Conservation (phyloP, 345 rosid genomes). For the Dovyalis caffra region DNA sequence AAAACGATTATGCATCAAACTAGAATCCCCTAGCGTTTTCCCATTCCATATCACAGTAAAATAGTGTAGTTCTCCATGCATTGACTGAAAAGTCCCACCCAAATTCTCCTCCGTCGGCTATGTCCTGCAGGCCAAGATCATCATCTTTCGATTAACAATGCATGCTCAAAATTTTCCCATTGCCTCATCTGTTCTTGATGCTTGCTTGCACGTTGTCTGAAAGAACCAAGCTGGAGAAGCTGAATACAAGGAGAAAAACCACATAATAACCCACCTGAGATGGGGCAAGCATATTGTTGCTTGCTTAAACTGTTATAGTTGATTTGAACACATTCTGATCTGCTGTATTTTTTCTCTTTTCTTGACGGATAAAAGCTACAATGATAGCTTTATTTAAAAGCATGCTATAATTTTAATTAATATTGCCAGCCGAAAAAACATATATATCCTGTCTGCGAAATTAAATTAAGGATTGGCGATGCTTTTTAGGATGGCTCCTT, state of each 20-base stretch:
- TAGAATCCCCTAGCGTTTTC: conserved; percentile 29
- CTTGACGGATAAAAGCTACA: too few relatives aligned
- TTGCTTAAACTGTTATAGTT: too few relatives aligned
- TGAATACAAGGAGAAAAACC: conserved; percentile 19
- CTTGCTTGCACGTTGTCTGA: conserved; percentile 33
- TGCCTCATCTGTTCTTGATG: conserved; percentile 43
- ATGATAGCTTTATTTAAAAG: background rate
- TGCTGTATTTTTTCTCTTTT: background rate
- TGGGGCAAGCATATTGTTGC: background rate
- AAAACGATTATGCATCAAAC: conserved; percentile 29
- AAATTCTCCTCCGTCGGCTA: conserved; percentile 40
- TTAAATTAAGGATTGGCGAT: conserved; percentile 1
- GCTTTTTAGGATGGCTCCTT: background rate
- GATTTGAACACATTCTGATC: background rate
- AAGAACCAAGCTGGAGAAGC: conserved; percentile 16
- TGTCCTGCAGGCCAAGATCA: conserved; percentile 47
- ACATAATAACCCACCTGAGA: background rate
- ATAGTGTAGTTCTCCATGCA: conserved; percentile 38
- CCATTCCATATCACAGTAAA: conserved; percentile 51
- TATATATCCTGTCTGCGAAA: background rate
- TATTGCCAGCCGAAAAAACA: background rate
- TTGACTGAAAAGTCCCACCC: conserved; percentile 51
- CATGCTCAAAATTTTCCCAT: conserved; percentile 40
- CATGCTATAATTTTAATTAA: background rate
- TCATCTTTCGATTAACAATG: conserved; percentile 60